These are phyloP conservation scores for Euphorbia lathyris DNA, from an alignment of 345 rosid species.

Conservation along the genomic window DNA sequence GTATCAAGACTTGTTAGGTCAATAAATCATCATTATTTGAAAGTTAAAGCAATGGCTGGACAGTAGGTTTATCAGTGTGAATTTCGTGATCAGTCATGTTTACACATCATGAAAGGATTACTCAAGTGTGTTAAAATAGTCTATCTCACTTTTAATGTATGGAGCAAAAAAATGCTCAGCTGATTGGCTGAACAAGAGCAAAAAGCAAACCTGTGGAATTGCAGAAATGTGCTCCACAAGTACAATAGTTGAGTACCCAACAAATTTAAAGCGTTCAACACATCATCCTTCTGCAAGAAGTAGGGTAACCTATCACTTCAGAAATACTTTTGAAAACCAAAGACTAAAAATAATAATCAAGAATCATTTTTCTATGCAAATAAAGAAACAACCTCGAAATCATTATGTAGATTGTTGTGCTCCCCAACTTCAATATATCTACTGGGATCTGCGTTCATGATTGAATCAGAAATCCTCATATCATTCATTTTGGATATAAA, in stretches of 20 bases:
- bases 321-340: constrained; percentile 24
- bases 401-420: constrained; percentile 63
- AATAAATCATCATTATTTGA: too few species aligned
- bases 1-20: not conserved
- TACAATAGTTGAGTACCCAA: constrained; percentile 60
- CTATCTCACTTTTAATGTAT: not conserved
- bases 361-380: constrained; percentile 17
- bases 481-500: constrained; percentile 49
- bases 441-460: constrained; percentile 36
- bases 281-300: constrained; percentile 47
- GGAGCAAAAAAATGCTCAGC: not conserved
- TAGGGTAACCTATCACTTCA: constrained; percentile 40
- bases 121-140: not conserved
- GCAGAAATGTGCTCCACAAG: constrained; percentile 76
- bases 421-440: constrained; percentile 39
- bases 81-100: not conserved
- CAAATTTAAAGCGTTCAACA: constrained; percentile 47
- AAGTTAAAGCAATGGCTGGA: not conserved
- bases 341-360: constrained; percentile 13
- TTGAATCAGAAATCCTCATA: constrained; percentile 35
- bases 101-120: not conserved
- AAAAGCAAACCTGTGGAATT: constrained; percentile 74
- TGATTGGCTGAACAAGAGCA: constrained; percentile 1
- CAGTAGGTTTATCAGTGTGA: not conserved
- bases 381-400: constrained; percentile 72